Evolutionary conservation across 768 basidiomycete genomes (phyloP).

Genomic region (Suillus subalutaceus): DNA sequence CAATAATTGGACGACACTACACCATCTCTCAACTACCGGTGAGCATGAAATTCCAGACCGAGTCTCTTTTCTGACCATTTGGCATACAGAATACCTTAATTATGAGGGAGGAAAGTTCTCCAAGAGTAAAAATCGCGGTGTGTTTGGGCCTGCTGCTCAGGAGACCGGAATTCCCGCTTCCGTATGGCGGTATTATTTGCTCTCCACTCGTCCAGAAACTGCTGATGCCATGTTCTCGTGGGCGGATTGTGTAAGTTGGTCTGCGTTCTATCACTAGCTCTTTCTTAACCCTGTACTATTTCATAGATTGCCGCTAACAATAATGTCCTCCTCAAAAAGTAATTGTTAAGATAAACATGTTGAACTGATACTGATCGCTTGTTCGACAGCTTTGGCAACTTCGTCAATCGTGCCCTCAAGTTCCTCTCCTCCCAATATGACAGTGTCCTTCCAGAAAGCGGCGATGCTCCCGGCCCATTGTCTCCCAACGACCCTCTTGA

Average conservation of each 20-base stretch:
- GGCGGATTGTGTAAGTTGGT: conserved; percentile 78
- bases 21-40: conserved; percentile 97
- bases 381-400: conserved; percentile 84
- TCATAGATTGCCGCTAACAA: conserved; percentile 87
- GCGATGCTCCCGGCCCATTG: conserved; percentile 68
- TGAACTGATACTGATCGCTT: conserved; percentile 3
- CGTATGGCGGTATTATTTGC: conserved; percentile 96
- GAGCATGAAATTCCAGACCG: conserved; percentile 21
- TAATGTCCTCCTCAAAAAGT: conserved; percentile 93
- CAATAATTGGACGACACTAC: conserved; percentile 89
- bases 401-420: conserved; percentile 92
- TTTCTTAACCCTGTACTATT: conserved; percentile 8
- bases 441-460: conserved; percentile 77
- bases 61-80: conserved; percentile 3
- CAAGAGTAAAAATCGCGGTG: conserved; percentile 94
- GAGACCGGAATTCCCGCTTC: conserved; percentile 93
- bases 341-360: conserved; percentile 19
- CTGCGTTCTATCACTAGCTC: background rate
- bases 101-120: conserved; percentile 99
- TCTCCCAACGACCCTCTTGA: conserved; percentile 69
- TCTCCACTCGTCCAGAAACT: conserved; percentile 91
- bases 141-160: conserved; percentile 93
- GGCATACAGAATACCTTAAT: conserved; percentile 82
- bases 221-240: conserved; percentile 97
- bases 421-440: conserved; percentile 88